Evolutionary conservation across 176 grass and related monocot genomes (phyloP).

Genomic region (Rhynchospora breviuscula): DNA sequence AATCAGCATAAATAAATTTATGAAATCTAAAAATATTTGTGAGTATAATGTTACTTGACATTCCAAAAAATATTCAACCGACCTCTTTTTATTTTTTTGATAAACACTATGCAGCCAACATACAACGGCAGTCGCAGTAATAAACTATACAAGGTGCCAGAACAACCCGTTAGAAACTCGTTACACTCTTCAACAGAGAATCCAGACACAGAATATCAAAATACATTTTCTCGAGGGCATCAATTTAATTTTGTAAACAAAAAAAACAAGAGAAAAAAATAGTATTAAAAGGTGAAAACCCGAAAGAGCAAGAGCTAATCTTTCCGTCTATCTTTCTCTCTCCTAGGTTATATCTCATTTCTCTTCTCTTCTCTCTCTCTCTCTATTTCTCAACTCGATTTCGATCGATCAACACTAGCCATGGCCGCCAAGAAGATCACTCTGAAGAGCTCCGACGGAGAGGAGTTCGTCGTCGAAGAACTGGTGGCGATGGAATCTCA

Average conservation of each 20-base stretch:
- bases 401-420: neutral
- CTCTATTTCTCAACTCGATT: neutral
- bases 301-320: neutral
- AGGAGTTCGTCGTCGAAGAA: conserved; percentile 40
- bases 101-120: no score
- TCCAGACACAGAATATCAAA: neutral
- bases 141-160: no score
- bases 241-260: neutral
- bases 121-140: no score
- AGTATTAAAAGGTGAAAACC: neutral
- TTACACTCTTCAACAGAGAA: neutral
- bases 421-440: conserved; percentile 30
- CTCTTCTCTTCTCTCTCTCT: neutral
- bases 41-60: no score
- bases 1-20: no score
- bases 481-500: conserved; percentile 33
- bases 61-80: no score
- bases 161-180: neutral
- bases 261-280: neutral
- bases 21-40: no score
- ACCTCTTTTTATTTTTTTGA: no score
- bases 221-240: neutral
- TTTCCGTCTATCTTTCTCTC: neutral
- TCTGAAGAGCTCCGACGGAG: conserved; percentile 33
- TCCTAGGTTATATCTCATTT: neutral